Conservation (phyloP, 495 filamentous ascomycete species). For the Penicillium ochrochloron region DNA sequence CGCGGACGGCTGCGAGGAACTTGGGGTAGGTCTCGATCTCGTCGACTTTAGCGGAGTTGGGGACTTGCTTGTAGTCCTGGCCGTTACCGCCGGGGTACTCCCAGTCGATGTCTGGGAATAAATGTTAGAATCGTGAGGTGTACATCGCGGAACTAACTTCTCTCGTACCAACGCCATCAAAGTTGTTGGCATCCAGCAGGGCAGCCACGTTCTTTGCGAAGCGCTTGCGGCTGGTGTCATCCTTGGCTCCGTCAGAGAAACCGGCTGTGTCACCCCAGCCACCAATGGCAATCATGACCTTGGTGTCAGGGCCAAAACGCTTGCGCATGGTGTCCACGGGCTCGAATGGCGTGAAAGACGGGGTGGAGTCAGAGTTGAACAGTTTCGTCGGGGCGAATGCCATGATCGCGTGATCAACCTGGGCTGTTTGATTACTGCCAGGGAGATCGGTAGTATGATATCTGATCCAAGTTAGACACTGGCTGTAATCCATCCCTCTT, state of each 20-base stretch:
- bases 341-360: constrained; percentile 62
- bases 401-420: constrained; percentile 63
- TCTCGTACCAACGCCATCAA: constrained; percentile 58
- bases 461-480: constrained; percentile 22
- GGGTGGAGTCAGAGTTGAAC: constrained; percentile 59
- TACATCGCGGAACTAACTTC: background rate
- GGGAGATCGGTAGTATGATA: constrained; percentile 41
- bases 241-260: constrained; percentile 62
- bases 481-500: background rate
- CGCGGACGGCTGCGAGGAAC: constrained; percentile 63
- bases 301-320: constrained; percentile 62
- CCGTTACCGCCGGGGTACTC: constrained; percentile 83
- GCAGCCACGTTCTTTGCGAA: constrained; percentile 68
- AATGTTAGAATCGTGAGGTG: constrained; percentile 5
- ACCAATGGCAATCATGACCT: constrained; percentile 72
- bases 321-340: constrained; percentile 58
- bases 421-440: constrained; percentile 28
- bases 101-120: constrained; percentile 73
- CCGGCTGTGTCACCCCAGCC: constrained; percentile 73
- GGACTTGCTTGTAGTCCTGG: constrained; percentile 70
- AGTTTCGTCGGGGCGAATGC: constrained; percentile 65
- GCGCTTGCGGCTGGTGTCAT: constrained; percentile 51
- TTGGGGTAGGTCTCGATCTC: constrained; percentile 69
- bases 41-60: constrained; percentile 63
- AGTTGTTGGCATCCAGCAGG: constrained; percentile 64